phyloP scores from a whole-genome alignment of 345 rosid species.

The Linum lewisii region DNA sequence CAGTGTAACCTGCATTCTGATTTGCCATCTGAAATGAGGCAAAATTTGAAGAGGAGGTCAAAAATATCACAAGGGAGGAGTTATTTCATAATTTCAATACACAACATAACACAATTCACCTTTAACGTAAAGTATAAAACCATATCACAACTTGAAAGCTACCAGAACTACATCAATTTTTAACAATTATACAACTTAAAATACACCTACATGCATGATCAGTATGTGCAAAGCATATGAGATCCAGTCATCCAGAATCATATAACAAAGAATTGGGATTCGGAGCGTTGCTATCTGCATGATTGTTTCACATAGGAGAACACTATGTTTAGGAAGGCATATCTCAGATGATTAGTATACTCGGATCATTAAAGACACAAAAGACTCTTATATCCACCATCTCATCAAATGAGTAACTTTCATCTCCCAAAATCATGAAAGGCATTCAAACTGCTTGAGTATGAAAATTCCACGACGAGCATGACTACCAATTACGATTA shows the following conservation, averaged over 20 bases:
- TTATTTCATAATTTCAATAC: background rate
- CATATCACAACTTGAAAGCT: background rate
- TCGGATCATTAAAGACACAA: background rate
- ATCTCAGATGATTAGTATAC: too few species aligned
- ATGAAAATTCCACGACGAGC: background rate
- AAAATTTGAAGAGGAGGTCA: background rate
- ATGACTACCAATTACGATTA: background rate
- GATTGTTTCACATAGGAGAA: too few species aligned
- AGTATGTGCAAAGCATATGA: too few species aligned
- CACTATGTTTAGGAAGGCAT: too few species aligned
- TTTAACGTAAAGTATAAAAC: background rate
- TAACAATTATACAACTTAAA: too few species aligned
- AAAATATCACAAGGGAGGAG: background rate
- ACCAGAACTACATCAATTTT: too few species aligned
- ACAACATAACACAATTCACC: background rate
- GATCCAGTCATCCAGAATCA: too few species aligned
- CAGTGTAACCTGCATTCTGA: constrained; percentile 3
- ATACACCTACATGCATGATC: too few species aligned
- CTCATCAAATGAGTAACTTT: too few species aligned
- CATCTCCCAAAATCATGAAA: background rate
- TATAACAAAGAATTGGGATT: too few species aligned
- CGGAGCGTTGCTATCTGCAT: too few species aligned
- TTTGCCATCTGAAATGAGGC: background rate
- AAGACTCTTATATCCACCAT: background rate
- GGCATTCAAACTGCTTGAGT: background rate